Conservation (phyloP, 2,329 filamentous ascomycete genomes). For the Albifimbria verrucaria region DNA sequence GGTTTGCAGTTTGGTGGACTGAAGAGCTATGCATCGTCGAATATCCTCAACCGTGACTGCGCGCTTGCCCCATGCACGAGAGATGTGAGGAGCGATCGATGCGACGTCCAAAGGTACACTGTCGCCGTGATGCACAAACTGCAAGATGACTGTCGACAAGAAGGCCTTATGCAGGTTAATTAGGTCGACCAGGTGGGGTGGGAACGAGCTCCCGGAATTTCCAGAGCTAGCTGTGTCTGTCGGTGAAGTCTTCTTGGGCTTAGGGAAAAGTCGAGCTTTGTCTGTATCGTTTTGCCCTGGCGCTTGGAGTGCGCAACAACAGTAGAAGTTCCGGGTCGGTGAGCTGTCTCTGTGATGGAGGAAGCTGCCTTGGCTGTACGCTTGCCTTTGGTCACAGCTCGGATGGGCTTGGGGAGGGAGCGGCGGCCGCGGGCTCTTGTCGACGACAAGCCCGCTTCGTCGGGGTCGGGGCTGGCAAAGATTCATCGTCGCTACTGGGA, state of each 20-base stretch:
- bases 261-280: slow-evolving; percentile 37
- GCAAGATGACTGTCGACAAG: slow-evolving; percentile 64
- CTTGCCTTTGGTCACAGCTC: slow-evolving; percentile 24
- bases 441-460: slow-evolving; percentile 26
- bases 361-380: slow-evolving; percentile 23
- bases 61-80: slow-evolving; percentile 70
- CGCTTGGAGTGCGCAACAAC: slow-evolving; percentile 26
- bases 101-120: slow-evolving; percentile 61
- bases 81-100: slow-evolving; percentile 58
- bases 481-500: slow-evolving; percentile 30
- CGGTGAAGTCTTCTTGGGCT: slow-evolving; percentile 21
- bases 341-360: slow-evolving; percentile 23
- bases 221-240: slow-evolving; percentile 4
- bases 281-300: slow-evolving; percentile 25
- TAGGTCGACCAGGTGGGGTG: slow-evolving; percentile 54
- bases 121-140: slow-evolving; percentile 66
- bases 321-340: slow-evolving; percentile 28
- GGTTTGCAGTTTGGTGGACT: slow-evolving; percentile 32
- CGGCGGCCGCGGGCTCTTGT: slow-evolving; percentile 13
- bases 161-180: slow-evolving; percentile 64
- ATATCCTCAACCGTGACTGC: slow-evolving; percentile 64
- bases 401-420: slow-evolving; percentile 4
- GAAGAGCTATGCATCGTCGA: slow-evolving; percentile 63
- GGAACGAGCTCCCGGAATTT: slow-evolving; percentile 32
- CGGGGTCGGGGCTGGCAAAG: slow-evolving; percentile 4